phyloP scores from a whole-genome alignment of 345 rosid genomes.

The Citrus cavaleriei region DNA sequence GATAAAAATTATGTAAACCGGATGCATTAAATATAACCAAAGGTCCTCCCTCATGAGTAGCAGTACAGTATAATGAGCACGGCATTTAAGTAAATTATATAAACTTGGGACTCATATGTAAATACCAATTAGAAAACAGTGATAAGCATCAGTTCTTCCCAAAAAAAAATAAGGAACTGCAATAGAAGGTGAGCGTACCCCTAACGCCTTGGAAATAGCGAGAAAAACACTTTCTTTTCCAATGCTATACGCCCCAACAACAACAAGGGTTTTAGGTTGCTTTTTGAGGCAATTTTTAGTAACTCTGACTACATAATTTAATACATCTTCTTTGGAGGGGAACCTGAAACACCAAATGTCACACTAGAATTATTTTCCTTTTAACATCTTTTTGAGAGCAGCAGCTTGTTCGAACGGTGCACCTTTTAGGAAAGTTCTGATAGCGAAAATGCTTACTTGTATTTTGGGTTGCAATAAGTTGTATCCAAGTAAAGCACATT shows the following conservation, averaged over 20 bases:
- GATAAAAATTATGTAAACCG: neutral
- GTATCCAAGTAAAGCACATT: conserved; percentile 73
- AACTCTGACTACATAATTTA: conserved; percentile 50
- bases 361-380: neutral
- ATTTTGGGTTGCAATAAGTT: conserved; percentile 76
- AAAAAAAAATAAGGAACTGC: neutral
- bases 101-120: neutral
- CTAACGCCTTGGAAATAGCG: conserved; percentile 68
- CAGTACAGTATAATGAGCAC: neutral
- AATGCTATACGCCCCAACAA: conserved; percentile 81
- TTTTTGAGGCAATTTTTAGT: conserved; percentile 48
- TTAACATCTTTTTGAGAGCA: neutral
- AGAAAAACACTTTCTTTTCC: conserved; percentile 83
- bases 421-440: neutral
- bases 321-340: conserved; percentile 69
- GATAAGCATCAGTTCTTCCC: neutral
- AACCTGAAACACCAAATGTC: conserved; percentile 43
- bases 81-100: neutral
- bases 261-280: conserved; percentile 67
- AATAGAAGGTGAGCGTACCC: conserved; percentile 34
- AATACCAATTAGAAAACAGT: neutral
- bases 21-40: neutral
- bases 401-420: neutral
- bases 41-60: neutral
- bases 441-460: conserved; percentile 41